These are phyloP conservation scores for Microglena sp. DNA, from an alignment of 139 green algal species.

Conservation along the genomic window DNA sequence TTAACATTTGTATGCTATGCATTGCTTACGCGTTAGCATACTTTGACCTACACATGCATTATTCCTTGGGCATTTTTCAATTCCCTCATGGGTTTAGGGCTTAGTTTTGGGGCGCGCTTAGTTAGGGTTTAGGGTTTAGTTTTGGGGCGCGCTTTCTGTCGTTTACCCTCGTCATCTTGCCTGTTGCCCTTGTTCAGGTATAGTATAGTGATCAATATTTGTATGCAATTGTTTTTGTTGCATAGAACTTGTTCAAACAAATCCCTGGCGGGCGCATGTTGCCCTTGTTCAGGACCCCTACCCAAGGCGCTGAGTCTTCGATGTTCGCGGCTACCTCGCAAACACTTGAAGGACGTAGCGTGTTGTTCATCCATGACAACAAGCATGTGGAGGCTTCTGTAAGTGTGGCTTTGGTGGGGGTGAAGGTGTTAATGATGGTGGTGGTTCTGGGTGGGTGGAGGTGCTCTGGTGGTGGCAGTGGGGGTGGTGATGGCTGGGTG, in stretches of 20 bases:
- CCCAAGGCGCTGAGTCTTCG: background rate
- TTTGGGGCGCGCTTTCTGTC: background rate
- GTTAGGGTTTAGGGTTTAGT: conserved; percentile 1
- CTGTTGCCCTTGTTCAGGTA: background rate
- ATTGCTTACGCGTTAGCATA: no score
- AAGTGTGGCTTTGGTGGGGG: background rate
- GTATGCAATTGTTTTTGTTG: background rate
- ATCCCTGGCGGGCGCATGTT: no score
- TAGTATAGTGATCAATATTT: background rate
- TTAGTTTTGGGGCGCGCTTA: background rate
- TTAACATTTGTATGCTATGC: no score
- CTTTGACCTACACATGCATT: no score
- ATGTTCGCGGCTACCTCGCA: conserved; percentile 3
- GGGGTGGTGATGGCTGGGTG: no score
- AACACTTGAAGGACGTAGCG: background rate
- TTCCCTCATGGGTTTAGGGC: no score
- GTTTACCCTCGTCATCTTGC: background rate
- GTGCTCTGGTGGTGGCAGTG: background rate
- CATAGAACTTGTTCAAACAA: background rate
- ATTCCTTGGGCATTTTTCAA: no score
- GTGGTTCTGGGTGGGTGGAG: background rate
- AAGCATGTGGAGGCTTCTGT: background rate
- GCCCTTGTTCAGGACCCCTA: no score
- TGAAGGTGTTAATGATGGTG: background rate
- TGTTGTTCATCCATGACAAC: conserved; percentile 9